Base-by-base conservation (phyloP, 768 basidiomycete species). In the Boletus fagicola region DNA sequence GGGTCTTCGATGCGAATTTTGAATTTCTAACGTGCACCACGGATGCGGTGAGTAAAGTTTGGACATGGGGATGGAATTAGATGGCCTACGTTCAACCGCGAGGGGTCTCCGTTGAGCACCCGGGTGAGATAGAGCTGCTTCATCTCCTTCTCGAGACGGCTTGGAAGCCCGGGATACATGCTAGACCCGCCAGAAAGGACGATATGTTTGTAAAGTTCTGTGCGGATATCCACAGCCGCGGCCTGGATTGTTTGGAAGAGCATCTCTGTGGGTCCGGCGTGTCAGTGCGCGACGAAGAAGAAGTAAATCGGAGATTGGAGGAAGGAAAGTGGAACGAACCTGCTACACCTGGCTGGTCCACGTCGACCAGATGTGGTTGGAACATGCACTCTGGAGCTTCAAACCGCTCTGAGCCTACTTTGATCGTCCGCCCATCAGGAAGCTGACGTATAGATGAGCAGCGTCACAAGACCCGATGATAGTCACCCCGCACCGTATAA, bases 331-430 rank as follows among this genome's bases (percentile, higher is more conserved):
- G n/a, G 22, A 33, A 73, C 79, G 43, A 56, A 92, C 92, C 92
- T 76, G 95, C 95, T 49, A 98, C 87, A 45, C 96, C 96, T 7
- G 94, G 93, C 69, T 97, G 95, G 71, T 99, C 97, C 47, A 98
- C 78, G 66, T 99, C 96, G 46, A 98, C 94, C 4, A 99, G 82
- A 72, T 96, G 92, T 22, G 97, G 97, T 72, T 99, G 96, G 87
- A 99, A 98, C 94, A 98, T 94, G 77, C 97, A 98, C 75, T 99
- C 97, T 6, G 97, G 96, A 13, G 96, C 97, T 75, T 98, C 96
- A 69, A 98, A 99, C 13, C 97, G 90, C 72, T 99, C 97, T 0
- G 94, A 93, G 30, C 96, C 97, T 59, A 98, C 94, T 80, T 96
- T 97, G 82, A 98, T 97, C 15, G 80, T 84, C 53, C 97, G 91